Evolutionary conservation across 2,329 filamentous ascomycete genomes (phyloP).

Genomic region (Colletotrichum endophyticum): DNA sequence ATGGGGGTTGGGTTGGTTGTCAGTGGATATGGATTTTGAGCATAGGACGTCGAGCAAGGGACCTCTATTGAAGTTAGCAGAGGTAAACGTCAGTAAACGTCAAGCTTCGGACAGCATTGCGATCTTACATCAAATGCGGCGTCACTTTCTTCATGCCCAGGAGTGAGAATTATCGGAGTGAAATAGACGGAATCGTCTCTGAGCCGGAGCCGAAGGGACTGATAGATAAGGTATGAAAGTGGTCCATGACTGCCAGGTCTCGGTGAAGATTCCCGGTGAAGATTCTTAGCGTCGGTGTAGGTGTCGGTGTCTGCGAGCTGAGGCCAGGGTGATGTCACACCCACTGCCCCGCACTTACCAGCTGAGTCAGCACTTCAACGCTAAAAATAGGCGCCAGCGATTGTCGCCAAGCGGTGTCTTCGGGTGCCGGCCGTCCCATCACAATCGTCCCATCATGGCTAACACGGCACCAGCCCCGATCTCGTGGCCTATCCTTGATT

Average conservation of each 20-base stretch:
- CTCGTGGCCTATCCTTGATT: not conserved
- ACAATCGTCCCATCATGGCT: not conserved
- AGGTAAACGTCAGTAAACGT: not conserved
- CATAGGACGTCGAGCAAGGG: not conserved
- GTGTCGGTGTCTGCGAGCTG: not conserved
- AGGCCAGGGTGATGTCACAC: not conserved
- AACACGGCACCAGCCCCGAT: not conserved
- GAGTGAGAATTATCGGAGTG: not conserved
- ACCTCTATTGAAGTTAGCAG: not conserved
- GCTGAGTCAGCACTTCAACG: not conserved
- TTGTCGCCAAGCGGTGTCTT: not conserved
- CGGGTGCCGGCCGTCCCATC: not conserved
- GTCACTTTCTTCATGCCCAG: not conserved
- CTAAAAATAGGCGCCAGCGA: not conserved
- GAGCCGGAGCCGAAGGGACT: not conserved
- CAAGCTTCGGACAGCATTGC: not conserved
- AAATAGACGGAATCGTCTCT: not conserved
- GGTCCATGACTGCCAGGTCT: not conserved
- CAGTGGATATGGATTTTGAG: not conserved
- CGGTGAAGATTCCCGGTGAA: rapidly evolving
- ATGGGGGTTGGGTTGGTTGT: not conserved
- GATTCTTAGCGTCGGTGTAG: not conserved
- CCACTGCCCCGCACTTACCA: not conserved
- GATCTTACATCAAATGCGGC: not conserved
- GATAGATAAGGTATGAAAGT: too few species aligned